These are phyloP conservation scores for Artemisia annua DNA, from an alignment of 129 eudicot genomes.

Conservation along the genomic window DNA sequence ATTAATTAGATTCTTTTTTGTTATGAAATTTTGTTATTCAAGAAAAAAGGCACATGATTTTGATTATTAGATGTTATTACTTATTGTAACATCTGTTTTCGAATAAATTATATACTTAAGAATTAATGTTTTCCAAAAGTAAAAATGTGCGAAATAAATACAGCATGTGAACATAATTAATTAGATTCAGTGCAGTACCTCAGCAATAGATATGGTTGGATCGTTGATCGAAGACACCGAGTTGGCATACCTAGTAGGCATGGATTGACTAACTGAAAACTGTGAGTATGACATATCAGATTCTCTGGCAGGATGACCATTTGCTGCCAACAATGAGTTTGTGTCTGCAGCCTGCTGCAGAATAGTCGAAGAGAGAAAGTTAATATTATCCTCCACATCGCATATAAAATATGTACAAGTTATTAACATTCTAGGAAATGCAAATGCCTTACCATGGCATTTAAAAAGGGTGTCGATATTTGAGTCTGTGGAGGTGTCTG, in stretches of 20 bases:
- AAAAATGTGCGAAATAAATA: background rate
- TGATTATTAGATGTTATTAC: no score
- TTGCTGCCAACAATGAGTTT: conserved; percentile 29
- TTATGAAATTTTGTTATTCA: no score
- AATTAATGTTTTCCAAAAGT: background rate
- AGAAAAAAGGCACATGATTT: no score
- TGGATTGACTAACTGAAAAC: conserved; percentile 63
- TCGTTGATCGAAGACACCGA: conserved; percentile 62
- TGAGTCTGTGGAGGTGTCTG: conserved; percentile 67
- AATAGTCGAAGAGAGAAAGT: background rate
- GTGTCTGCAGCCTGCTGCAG: conserved; percentile 38
- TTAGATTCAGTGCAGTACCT: conserved; percentile 47
- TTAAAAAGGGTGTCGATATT: conserved; percentile 61
- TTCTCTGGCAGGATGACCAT: conserved; percentile 63
- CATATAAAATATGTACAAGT: no score
- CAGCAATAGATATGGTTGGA: conserved; percentile 70
- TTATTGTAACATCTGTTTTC: no score
- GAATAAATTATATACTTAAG: no score
- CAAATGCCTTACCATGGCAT: conserved; percentile 51
- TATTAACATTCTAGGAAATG: no score
- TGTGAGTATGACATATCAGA: conserved; percentile 76
- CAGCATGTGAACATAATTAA: background rate
- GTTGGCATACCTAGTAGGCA: conserved; percentile 66
- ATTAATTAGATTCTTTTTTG: conserved; percentile 3
- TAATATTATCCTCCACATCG: background rate